A percentile compares a stretch with the other conserved stretches of the same genome.
Conservation (phyloP, 441 rosid species). For the Omphalea diandra region DNA sequence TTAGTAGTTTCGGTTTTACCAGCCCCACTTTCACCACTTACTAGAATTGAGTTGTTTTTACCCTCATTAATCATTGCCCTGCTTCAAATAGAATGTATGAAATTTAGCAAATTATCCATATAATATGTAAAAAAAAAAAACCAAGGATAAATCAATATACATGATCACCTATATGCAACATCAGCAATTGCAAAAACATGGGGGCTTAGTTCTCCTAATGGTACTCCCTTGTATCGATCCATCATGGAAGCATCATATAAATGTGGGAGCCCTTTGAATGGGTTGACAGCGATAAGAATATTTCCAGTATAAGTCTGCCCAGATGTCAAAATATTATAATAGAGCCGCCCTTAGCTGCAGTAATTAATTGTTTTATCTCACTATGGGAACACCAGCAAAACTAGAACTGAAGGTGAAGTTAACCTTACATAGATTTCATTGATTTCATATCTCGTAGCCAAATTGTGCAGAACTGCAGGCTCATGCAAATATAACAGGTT, state of each 20-base stretch:
- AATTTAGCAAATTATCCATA: conserved; percentile 18
- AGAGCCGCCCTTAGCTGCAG: conserved; percentile 35
- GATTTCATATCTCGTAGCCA: conserved; percentile 56
- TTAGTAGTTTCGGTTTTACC: conserved; percentile 98
- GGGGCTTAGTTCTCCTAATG: conserved; percentile 54
- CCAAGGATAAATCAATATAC: not conserved
- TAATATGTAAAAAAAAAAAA: conserved; percentile 21
- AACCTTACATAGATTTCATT: conserved; percentile 78
- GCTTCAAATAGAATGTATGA: conserved; percentile 27
- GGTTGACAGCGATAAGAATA: conserved; percentile 92
- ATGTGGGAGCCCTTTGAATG: conserved; percentile 69
- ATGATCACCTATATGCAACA: conserved; percentile 64
- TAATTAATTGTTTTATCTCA: conserved; percentile 31
- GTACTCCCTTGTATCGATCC: conserved; percentile 65
- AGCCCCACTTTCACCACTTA: conserved; percentile 97
- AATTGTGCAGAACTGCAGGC: conserved; percentile 78
- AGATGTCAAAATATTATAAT: conserved; percentile 46
- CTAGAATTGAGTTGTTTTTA: conserved; percentile 78
- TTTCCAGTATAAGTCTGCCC: conserved; percentile 88
- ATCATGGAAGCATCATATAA: conserved; percentile 52
- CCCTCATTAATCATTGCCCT: conserved; percentile 84
- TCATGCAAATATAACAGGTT: conserved; percentile 74
- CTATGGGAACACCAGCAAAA: conserved; percentile 20
- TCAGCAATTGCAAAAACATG: conserved; percentile 92
- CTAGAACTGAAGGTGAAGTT: conserved; percentile 26